Base-by-base conservation (phyloP, 2,329 filamentous ascomycete genomes). In the Blumeria hordei region DNA sequence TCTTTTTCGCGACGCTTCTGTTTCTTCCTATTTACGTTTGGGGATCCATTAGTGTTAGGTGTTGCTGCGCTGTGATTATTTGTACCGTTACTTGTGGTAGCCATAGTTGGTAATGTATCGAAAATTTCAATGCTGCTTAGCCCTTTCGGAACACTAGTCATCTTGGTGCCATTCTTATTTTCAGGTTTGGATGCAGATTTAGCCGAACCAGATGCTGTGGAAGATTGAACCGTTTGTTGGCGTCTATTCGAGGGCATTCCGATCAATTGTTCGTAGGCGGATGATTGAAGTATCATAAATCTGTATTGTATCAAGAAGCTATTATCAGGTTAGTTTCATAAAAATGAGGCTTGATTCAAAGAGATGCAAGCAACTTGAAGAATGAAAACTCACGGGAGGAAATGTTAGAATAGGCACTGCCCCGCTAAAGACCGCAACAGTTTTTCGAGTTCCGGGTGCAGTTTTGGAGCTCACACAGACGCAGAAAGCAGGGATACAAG, bases 1-100 rank as follows among this genome's bases (percentile, higher is more conserved):
- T 63, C 82, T 67, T 95, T 95, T 65, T 85, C 83, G 60, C 88
- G 78, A 61, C 88, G 80, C 74, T 94, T 95, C 68, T 92, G 85
- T 73, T 95, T 96, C 74, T 95, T 95, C 65, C 85, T 80, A 69
- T 94, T 95, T 54, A 88, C 82, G 8, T 73, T 64, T 47, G 71
- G 72, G 50, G 68, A 62, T 52, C 60, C 60, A 58, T 62, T 63
- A 14, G 56, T 56, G 50, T 63, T 57, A 59, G 63, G 56, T 55
- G 62, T 58, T 39, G 56, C 56, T 10, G 63, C 58, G 49, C 51
- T 56, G 56, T 63, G 60, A n/a, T 60, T 61, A 56, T 66, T 67
- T 56, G 60, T 45, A 58, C 64, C 64, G 33, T 60, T 58, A 33
- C 61, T 60, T 33, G 63, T 59, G 57, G 65, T 62, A 51, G 65